Evolutionary conservation across 768 basidiomycete species (phyloP), one percentile per base, ranked within the genome.

Genomic region (Tremella yokohamensis): DNA sequence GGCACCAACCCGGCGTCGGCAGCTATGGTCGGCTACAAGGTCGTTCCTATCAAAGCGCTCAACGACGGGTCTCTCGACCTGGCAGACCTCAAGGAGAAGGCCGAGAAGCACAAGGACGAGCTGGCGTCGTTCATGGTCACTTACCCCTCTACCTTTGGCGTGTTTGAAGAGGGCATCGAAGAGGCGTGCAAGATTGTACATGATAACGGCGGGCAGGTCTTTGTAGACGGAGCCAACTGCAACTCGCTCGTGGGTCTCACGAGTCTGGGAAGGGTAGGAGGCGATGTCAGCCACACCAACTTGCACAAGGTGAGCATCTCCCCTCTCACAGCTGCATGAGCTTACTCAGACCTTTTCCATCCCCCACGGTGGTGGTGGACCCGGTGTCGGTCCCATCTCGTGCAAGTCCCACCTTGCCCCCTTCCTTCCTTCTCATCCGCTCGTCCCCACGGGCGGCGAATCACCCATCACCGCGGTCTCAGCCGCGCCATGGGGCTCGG

Each of bases 1-100:
- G 96, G 96, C 42, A 98, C 96, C 42, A 98, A 99, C 78, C 96
- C 96, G 48, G 96, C 96, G 50, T 93, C 90, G 20, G 96, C 96
- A 53, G 87, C 88, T 49, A 93, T 99, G 91, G 91, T 93, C 34
- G 94, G 94, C 12, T 80, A 98, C 76, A 96, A 90, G 77, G 96
- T 99, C 39, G 89, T 99, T 6, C 78, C 94, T n/a, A 86, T 99
- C 75, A 94, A 96, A 80, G 88, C 87, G 1, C 84, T 86, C 54
- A 75, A 80, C 9, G 88, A 94, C 71, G 96, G 96, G 39, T 91
- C 86, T 69, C 83, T 98, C 38, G 92, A 99, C 73, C 80, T 98
- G 16, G 82, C 78, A 40, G 96, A 99, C 76, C 82, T 98, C 54
- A 82, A 82, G 70, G 81, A 79, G 42, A 98, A 98, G 77, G 92